Base-by-base conservation (phyloP, 768 basidiomycete genomes). In the Boletus vinaceobasis region DNA sequence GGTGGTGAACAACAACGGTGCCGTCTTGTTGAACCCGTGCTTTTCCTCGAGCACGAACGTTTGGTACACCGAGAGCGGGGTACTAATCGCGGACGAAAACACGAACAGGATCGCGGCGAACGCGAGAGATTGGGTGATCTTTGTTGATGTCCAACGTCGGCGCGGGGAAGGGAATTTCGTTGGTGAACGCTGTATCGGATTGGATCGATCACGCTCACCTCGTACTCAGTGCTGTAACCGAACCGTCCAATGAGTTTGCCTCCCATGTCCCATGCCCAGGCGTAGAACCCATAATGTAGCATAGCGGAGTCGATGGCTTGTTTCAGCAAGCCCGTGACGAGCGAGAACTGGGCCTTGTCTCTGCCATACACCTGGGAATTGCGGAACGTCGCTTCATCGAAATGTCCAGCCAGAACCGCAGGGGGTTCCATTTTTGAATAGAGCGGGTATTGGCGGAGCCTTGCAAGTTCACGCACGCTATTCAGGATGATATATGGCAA, bases 1-100 rank as follows among this genome's bases (percentile, higher is more conserved):
- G 2, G 79, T 73, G 49, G 93, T 68, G 71, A 91, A 98, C 4
- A 95, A 74, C 15, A 63, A 62, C 1, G 83, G 81, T 0, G 93
- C 91, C 6, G 86, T 94, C 74, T 98, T 97, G 80, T 98, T 99
- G 79, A 98, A 98, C 1, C 95, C 95, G 60, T 97, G 93, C 60
- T 87, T 88, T 68, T 96, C 88, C 73, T 98, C 97, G 37, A 98
- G 78, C 6, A 94, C 88, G 66, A 99, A 99, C 4, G 93, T 97
- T 56, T 85, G 81, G 74, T 97, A 98, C 23, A 87, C 76, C 32
- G 82, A 84, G 39, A 93, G 74, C 19, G 96, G 93, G 11, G 94
- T 75, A 8, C 81, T 75, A 2, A 92, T 85, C 29, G 90, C 68
- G 0, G 84, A 79, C 3, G 87, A 87, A 38, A 84, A 50, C 53